Evolutionary conservation across 116 monocot species (phyloP).

Genomic region (Cymodocea nodosa): DNA sequence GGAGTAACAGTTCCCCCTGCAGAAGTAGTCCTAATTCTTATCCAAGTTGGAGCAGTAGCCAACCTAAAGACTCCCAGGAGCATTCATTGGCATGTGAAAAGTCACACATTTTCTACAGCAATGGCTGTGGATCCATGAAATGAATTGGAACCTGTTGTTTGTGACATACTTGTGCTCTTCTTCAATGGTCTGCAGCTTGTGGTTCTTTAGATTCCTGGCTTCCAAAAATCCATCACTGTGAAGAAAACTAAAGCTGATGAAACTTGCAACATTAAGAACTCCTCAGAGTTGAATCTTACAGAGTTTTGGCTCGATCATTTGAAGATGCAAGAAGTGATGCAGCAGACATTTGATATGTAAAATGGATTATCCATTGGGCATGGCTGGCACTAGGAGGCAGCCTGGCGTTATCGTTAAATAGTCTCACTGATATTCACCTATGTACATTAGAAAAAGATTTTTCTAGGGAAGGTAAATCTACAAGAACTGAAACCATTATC

Average conservation of each 20-base stretch:
- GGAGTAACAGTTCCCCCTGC: slow-evolving; percentile 6
- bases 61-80: slow-evolving; percentile 8
- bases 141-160: slow-evolving; percentile 38
- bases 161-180: slow-evolving; percentile 39
- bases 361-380: no score
- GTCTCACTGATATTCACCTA: no score
- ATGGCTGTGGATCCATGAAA: slow-evolving; percentile 56
- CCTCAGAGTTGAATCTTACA: slow-evolving; percentile 34
- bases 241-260: slow-evolving; percentile 32
- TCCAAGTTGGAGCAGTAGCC: slow-evolving; percentile 14
- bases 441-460: no score
- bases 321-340: slow-evolving; percentile 41
- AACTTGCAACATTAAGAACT: neutral
- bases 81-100: slow-evolving; percentile 6
- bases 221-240: slow-evolving; percentile 30
- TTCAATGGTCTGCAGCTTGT: neutral
- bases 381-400: no score
- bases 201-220: slow-evolving; percentile 25
- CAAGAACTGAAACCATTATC: no score
- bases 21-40: slow-evolving; percentile 9
- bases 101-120: slow-evolving; percentile 10
- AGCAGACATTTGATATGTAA: neutral
- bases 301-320: slow-evolving; percentile 50
- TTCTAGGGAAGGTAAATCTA: no score
- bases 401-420: no score